Base-by-base conservation (phyloP, 495 filamentous ascomycete genomes). In the Pyrenula massariospora region DNA sequence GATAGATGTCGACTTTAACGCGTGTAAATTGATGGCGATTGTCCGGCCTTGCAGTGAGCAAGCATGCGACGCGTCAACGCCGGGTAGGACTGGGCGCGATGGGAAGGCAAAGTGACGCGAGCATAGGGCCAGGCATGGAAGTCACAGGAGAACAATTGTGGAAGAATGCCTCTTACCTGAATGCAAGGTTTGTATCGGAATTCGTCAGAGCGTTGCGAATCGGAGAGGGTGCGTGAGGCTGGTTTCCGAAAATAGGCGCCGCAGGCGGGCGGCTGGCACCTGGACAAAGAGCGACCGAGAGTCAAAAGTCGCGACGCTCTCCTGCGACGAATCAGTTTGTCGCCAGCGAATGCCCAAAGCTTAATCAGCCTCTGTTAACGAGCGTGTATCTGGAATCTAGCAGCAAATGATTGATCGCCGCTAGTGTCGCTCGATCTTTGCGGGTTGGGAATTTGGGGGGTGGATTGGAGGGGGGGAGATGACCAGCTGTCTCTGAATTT, bases 1-100 rank as follows among this genome's bases (percentile, higher is more conserved):
- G 31, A 25, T 54, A 24, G 36, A 50, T 15, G 51, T 47, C 22
- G 56, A 54, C 25, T 58, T 47, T 50, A 52, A 58, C 56, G 56
- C 23, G 51, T 19, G 48, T 36, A 15, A 15, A 42, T 5, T 15
- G 31, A 42, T 42, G 31, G 31, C 31, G 31, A 15, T 15, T 15
- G 31, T 42, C 15, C 8, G 15, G 31, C 31, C 19, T 5, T 52
- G 50, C 20, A 19, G 19, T 52, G 22, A 24, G 50, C 22, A 24
- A 20, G 50, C 19, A 21, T 10, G 50, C 50, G 50, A 52, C 50
- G 50, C 50, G 50, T 52, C 50, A 8, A 8, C 5, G 31, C 15
- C 31, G 31, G 31, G 31, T 8, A 42, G 31, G 15, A 42, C 31
- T 42, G 15, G 31, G 31, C 31, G 31, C 31, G 15, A 42, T 8